Evolutionary conservation across 441 rosid species (phyloP).

Genomic region (Cnidoscolus chayamansa): DNA sequence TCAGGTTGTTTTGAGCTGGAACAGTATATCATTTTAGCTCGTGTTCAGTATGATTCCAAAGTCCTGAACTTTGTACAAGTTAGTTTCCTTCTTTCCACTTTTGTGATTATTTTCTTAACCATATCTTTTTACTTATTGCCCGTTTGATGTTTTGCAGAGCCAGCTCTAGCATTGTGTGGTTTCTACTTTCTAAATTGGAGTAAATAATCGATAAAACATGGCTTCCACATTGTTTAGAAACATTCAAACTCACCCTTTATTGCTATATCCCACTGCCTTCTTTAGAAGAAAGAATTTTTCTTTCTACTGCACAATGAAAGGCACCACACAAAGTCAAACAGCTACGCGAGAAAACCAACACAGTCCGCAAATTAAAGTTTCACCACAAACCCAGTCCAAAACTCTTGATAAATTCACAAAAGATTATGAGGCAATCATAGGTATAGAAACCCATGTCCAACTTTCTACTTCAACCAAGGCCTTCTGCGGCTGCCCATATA

Average conservation of each 20-base stretch:
- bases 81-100: background rate
- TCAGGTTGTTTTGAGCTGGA: background rate
- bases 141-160: slow-evolving; percentile 38
- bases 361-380: slow-evolving; percentile 36
- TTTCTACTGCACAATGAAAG: slow-evolving; percentile 43
- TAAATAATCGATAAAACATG: slow-evolving; percentile 38
- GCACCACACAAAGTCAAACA: slow-evolving; percentile 43
- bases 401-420: slow-evolving; percentile 42
- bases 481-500: slow-evolving; percentile 81
- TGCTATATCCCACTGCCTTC: slow-evolving; percentile 40
- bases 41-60: background rate
- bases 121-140: slow-evolving; percentile 26
- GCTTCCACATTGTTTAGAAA: slow-evolving; percentile 54
- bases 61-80: background rate
- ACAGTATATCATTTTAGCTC: background rate
- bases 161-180: slow-evolving; percentile 17
- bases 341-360: slow-evolving; percentile 54
- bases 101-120: background rate
- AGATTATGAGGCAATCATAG: slow-evolving; percentile 80
- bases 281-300: slow-evolving; percentile 43
- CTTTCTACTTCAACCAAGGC: slow-evolving; percentile 84
- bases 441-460: slow-evolving; percentile 93
- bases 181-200: slow-evolving; percentile 14
- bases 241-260: slow-evolving; percentile 46
- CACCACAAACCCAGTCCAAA: slow-evolving; percentile 43